These are phyloP conservation scores for Tylopilus vinaceipallidus DNA, from an alignment of 768 basidiomycete genomes.

Conservation along the genomic window DNA sequence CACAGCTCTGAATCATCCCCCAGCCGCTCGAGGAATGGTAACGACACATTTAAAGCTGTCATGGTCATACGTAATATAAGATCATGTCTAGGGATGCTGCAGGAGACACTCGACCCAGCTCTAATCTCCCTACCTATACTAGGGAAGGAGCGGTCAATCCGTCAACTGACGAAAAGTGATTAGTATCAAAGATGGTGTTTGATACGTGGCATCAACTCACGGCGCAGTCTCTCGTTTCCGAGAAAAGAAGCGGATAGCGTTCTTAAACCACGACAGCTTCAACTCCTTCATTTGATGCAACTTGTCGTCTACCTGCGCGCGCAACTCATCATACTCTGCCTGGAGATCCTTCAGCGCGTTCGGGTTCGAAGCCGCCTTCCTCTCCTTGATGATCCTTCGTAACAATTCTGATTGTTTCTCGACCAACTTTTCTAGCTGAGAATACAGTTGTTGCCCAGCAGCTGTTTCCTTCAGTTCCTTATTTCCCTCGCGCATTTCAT, in stretches of 20 bases:
- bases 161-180: too few species aligned
- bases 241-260: background rate
- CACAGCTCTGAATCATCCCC: too few species aligned
- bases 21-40: too few species aligned
- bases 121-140: too few species aligned
- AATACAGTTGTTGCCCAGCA: conserved; percentile 7
- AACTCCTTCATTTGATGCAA: conserved; percentile 11
- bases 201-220: too few species aligned
- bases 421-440: conserved; percentile 7
- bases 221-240: too few species aligned
- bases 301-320: conserved; percentile 1
- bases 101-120: too few species aligned
- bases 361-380: background rate
- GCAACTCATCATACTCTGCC: conserved; percentile 5
- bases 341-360: conserved; percentile 2
- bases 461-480: conserved; percentile 9
- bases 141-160: too few species aligned
- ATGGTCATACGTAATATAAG: too few species aligned
- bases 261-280: conserved; percentile 4
- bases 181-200: too few species aligned
- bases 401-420: conserved; percentile 10
- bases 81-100: too few species aligned
- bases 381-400: conserved; percentile 9
- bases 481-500: conserved; percentile 4
- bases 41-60: too few species aligned